Base-by-base conservation (phyloP, 2,329 filamentous ascomycete genomes). In the Pseudocercospora crystallina region DNA sequence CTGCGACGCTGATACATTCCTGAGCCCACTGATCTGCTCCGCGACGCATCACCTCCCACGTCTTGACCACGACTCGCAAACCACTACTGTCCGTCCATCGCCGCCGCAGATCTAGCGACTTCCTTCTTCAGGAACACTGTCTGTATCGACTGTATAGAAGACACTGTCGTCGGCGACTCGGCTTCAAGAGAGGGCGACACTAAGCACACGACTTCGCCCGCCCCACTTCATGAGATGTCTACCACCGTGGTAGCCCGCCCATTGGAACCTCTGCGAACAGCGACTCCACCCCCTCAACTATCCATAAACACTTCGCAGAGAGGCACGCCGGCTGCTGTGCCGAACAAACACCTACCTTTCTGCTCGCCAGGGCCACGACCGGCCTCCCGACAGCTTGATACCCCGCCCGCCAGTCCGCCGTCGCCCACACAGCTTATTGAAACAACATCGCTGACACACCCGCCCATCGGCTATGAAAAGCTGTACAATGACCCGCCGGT, bases 281-380 rank as follows among this genome's bases (percentile, higher is more conserved):
- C 72, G 14, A 74, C 72, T 30, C 71, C 81, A 38, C 77, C 80
- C 32, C 73, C 80, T 31, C 73, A 80, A 31, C 71, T 85, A 52
- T 79, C 75, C 34, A 73, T 86, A 58, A 84, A 83, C 65, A 78
- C 79, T 11, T 76, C 78, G 5, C 67, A 77, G 43, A 72, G 78
- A 61, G 79, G 77, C 40, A 77, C 80, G 5, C 80, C 82, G 13
- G 75, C 87, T 5, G 77, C 94, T 17, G 64, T 79, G 2, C 89
- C 90, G 8, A 96, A 95, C 73, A 95, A 94, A 71, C 90, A 96
- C 71, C 78, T 96, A 17, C 90, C 91, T n/a, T 76, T 86, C 61
- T 96, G 90, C 71, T 87, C 90, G n/a, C 83, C 90, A 1, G 90
- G 90, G 1, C 86, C 89, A 2, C 67, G 69, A 12, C 56, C 82